Base-by-base conservation (phyloP, 2,329 filamentous ascomycete species). In the Sporothrix mexicana region DNA sequence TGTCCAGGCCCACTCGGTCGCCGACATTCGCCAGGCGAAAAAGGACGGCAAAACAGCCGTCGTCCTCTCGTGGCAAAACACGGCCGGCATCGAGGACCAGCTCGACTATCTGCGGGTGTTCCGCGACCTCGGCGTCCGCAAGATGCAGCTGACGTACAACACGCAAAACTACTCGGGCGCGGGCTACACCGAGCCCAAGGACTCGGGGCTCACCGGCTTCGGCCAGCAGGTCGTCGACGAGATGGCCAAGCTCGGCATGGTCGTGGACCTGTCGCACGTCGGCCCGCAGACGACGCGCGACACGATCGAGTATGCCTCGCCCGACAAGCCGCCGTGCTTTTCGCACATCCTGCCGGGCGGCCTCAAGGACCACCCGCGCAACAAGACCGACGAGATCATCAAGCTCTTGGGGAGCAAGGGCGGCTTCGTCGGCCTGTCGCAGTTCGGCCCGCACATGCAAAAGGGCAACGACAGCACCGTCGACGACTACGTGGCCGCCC, bases 71-170 rank as follows among this genome's bases (percentile, higher is more conserved):
- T 83, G 81, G 81, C 80, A 83, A 74, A 83, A 83, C 75, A 83
- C 82, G 1, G 79, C 82, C 0, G 81, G 81, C 4, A 83, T 83
- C 71, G 81, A 83, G 73, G 79, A 84, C 73, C 78, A 80, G 64
- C 76, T 82, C 23, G 77, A 81, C 66, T 81, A 82, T 73, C 74
- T 83, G 13, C 75, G 82, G 10, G 79, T 83, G 4, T 83, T 83
- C 75, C 78, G 80, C 17, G 81, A 83, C 69, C 76, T 83, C 17
- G 82, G 81, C 43, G 81, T 83, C 9, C 78, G 79, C 17, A 82
- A 83, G 74, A 83, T 83, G 82, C 81, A 83, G 75, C 77, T 83
- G 62, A 83, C 81, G 0, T 83, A 82, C 77, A 83, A 83, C 71
- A 82, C 81, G 6, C 81, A 83, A 62, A 83, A 83, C 74, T 83